Percentiles rank a stretch among this genome's conserved stretches.
Evolutionary conservation across 305 asterid genomes (phyloP).

Genomic region (Fraxinus ornus): DNA sequence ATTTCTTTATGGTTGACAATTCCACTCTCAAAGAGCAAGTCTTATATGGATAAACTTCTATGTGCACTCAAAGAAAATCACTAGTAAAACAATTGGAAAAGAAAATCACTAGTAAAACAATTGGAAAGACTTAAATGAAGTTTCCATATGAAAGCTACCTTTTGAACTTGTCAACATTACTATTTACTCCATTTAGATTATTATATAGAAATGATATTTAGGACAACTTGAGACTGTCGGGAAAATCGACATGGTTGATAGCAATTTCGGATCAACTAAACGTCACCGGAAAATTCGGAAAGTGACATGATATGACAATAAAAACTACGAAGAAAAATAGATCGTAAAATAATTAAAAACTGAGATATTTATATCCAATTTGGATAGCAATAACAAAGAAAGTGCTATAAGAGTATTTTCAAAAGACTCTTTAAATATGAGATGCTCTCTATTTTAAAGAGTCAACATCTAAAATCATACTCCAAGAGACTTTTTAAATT

Average conservation of each 20-base stretch:
- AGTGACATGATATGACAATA: neutral
- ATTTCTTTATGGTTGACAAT: neutral
- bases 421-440: too few species aligned
- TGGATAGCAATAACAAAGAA: neutral
- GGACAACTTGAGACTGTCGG: neutral
- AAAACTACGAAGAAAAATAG: neutral
- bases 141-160: neutral
- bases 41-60: neutral
- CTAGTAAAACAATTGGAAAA: too few species aligned
- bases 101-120: too few species aligned
- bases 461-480: too few species aligned
- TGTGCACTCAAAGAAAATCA: neutral
- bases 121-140: neutral
- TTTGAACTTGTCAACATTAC: neutral
- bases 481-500: too few species aligned
- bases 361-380: neutral
- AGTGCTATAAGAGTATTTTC: neutral
- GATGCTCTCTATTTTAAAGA: too few species aligned
- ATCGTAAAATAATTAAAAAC: neutral
- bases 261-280: neutral
- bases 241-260: neutral
- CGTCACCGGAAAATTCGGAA: neutral
- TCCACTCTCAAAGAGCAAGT: neutral
- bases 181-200: neutral
- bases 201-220: neutral